A percentile compares a stretch with the other conserved stretches of the same genome.
Conservation (phyloP, 176 grass and related monocot species). For the Aegilops umbellulata region DNA sequence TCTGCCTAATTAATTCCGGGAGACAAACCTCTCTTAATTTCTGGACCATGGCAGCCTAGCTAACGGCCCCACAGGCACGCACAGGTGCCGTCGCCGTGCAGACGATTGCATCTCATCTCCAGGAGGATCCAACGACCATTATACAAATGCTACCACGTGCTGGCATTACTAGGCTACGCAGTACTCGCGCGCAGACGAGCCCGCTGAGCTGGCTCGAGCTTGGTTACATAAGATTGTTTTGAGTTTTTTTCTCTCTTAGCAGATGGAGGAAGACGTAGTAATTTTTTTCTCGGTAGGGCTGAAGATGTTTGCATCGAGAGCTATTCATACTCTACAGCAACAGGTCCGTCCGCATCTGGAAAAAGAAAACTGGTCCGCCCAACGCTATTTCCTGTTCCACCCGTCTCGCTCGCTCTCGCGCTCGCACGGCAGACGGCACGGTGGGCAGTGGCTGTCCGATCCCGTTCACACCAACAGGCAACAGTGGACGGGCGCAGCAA, state of each 20-base stretch:
- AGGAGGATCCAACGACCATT: no score
- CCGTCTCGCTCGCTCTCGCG: no score
- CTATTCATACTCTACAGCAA: not conserved
- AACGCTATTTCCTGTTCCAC: no score
- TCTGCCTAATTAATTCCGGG: not conserved
- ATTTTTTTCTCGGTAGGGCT: no score
- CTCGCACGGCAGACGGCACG: not conserved
- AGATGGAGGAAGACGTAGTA: no score
- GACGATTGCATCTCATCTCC: not conserved
- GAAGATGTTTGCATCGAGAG: not conserved
- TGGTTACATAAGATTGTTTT: no score
- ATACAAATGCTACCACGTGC: not conserved
- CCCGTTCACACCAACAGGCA: not conserved
- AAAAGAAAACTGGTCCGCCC: not conserved
- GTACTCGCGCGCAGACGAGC: not conserved
- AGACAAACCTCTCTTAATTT: not conserved
- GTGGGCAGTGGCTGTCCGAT: not conserved
- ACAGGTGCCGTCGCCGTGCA: not conserved
- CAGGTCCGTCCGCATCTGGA: not conserved
- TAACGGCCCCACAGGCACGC: not conserved
- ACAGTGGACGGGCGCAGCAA: not conserved
- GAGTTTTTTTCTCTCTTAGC: no score
- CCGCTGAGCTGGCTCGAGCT: not conserved
- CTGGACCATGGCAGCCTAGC: not conserved
- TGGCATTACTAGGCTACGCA: not conserved